A percentile compares a stretch with the other conserved stretches of the same genome.
Evolutionary conservation across 495 filamentous ascomycete genomes (phyloP).

Genomic region (Haplographium delicatum): DNA sequence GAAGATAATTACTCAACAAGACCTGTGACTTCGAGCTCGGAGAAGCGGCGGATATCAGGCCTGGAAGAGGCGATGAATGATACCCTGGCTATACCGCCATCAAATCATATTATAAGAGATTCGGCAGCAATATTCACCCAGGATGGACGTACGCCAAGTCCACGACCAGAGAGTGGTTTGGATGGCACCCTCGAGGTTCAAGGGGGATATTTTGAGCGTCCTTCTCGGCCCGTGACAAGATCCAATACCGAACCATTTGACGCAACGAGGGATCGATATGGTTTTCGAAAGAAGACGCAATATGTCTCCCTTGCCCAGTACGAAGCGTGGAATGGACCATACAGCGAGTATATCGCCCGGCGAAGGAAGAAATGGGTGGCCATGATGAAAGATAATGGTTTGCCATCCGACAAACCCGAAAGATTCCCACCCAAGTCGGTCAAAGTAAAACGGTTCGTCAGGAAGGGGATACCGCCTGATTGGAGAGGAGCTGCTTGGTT

Average conservation of each 20-base stretch:
- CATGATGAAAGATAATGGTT: conserved; percentile 68
- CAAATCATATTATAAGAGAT: conserved; percentile 26
- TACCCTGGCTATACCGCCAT: conserved; percentile 25
- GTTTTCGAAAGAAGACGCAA: conserved; percentile 83
- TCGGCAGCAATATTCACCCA: conserved; percentile 33
- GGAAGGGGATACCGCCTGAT: conserved; percentile 93
- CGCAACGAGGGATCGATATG: conserved; percentile 69
- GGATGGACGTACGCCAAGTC: conserved; percentile 10
- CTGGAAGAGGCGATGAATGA: conserved; percentile 43
- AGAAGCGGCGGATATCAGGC: conserved; percentile 27
- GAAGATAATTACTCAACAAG: conserved; percentile 23
- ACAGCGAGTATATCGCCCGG: conserved; percentile 62
- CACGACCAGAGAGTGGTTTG: conserved; percentile 19
- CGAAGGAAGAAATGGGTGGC: conserved; percentile 76
- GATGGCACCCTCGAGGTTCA: conserved; percentile 20
- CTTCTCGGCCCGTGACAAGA: conserved; percentile 6
- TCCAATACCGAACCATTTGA: conserved; percentile 10
- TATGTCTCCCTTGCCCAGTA: conserved; percentile 73
- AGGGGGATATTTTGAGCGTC: conserved; percentile 22
- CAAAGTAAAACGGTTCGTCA: conserved; percentile 82
- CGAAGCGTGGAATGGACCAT: conserved; percentile 71
- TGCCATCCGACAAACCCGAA: conserved; percentile 64
- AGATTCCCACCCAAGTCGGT: conserved; percentile 73
- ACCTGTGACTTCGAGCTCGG: conserved; percentile 25
- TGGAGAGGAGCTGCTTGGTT: conserved; percentile 95